Conservation (phyloP, 2,329 filamentous ascomycete genomes). For the Microascus cirrosus region DNA sequence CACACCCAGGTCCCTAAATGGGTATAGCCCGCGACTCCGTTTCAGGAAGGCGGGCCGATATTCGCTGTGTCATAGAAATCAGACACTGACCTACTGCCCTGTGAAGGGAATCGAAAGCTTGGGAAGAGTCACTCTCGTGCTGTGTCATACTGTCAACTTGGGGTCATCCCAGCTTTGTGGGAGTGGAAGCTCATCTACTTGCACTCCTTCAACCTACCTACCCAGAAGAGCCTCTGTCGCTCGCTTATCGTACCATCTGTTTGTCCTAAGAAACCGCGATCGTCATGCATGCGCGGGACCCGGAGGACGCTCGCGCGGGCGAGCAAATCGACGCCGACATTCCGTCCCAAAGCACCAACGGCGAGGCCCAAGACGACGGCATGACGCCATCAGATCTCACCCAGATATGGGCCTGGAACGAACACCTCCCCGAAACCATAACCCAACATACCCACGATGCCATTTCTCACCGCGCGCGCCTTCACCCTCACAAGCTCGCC, state of each 20-base stretch:
- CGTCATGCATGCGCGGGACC: not conserved
- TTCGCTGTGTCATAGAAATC: not conserved
- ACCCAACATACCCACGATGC: constrained; percentile 34
- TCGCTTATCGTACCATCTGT: not conserved
- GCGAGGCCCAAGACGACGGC: not conserved
- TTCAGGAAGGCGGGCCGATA: not conserved
- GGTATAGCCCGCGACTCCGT: not conserved
- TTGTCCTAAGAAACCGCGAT: not conserved
- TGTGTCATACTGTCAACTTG: not conserved
- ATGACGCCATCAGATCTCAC: constrained; percentile 20
- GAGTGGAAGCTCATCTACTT: not conserved
- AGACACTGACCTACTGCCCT: not conserved
- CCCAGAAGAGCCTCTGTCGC: not conserved
- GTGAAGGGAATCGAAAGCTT: not conserved
- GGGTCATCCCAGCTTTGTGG: not conserved
- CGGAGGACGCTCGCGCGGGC: not conserved
- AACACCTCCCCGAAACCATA: constrained; percentile 25
- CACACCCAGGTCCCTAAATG: not conserved
- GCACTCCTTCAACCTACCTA: not conserved
- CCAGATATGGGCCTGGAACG: constrained; percentile 35
- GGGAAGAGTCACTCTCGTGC: not conserved
- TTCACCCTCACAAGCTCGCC: constrained; percentile 26
- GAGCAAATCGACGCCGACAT: not conserved
- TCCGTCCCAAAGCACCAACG: not conserved
- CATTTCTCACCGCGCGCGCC: constrained; percentile 24